These are phyloP conservation scores for Cudoniella acicularis DNA, from an alignment of 495 filamentous ascomycete species.

Conservation along the genomic window DNA sequence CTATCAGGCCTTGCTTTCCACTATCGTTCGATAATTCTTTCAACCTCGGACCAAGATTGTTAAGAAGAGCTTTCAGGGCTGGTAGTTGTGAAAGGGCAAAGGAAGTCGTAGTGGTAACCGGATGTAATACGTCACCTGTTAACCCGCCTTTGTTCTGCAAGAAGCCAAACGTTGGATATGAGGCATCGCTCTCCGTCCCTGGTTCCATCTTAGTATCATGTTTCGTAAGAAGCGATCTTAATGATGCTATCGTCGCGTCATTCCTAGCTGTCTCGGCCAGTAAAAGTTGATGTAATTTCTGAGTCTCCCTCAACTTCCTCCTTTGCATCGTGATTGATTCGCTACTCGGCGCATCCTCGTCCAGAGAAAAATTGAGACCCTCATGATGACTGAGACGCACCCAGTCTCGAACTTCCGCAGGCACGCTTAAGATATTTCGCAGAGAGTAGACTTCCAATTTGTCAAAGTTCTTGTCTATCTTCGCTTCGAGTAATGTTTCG, in stretches of 20 bases:
- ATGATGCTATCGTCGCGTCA: slow-evolving; percentile 60
- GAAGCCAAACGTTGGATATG: slow-evolving; percentile 45
- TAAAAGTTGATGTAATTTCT: slow-evolving; percentile 72
- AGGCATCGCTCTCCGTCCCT: slow-evolving; percentile 1
- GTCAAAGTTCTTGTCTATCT: slow-evolving; percentile 76
- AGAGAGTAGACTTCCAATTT: slow-evolving; percentile 79
- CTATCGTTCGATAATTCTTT: slow-evolving; percentile 41
- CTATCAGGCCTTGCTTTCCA: slow-evolving; percentile 27
- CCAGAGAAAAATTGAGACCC: slow-evolving; percentile 31
- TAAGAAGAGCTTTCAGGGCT: slow-evolving; percentile 63
- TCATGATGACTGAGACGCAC: slow-evolving; percentile 85
- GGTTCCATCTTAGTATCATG: slow-evolving; percentile 22
- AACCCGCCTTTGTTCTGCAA: slow-evolving; percentile 41
- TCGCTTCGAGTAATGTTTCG: slow-evolving; percentile 85
- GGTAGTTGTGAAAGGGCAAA: slow-evolving; percentile 82
- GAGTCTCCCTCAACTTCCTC: slow-evolving; percentile 74
- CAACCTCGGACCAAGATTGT: slow-evolving; percentile 57
- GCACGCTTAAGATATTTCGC: slow-evolving; percentile 81
- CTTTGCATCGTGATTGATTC: slow-evolving; percentile 68
- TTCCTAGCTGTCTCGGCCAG: slow-evolving; percentile 74
- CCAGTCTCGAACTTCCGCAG: slow-evolving; percentile 67
- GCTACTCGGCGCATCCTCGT: slow-evolving; percentile 46
- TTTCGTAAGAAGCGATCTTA: slow-evolving; percentile 54
- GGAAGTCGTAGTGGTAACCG: slow-evolving; percentile 69
- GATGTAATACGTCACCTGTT: slow-evolving; percentile 36